Evolutionary conservation across 2,329 filamentous ascomycete genomes (phyloP), one percentile per base, ranked within the genome.

Genomic region (Hypoxylon sp.): DNA sequence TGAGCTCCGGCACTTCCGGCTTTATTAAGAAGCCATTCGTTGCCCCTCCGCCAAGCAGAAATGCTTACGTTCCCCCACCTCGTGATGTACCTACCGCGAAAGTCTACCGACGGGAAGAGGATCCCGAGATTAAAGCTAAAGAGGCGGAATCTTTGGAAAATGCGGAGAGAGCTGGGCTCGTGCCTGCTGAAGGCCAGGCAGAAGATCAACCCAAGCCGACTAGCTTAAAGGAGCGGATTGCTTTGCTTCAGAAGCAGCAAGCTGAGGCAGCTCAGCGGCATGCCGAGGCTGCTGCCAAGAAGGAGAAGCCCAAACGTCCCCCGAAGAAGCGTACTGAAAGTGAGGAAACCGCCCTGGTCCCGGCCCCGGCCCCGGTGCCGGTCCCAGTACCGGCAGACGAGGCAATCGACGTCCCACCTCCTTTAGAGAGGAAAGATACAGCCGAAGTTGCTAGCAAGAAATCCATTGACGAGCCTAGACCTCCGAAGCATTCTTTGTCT

Each of bases 21-120:
- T 98, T 98, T 77, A 90, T 99, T 81, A 98, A 95, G 86, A 98
- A 98, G 81, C 94, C 95, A 0, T 99, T 98, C 76, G 95, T 99
- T 63, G 93, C 96, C 2, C 94, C 96, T 57, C 96, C 96, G 17
- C 96, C 96, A 0, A 97, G 94, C 80, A 92, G 94, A 73, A 92
- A 98, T 82, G 92, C 95, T 25, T 99, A 93, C 76, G 87, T 99
- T 8, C 93, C 96, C 25, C 90, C 92, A 3, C 85, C 87, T 31
- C 89, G 90, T 22, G 92, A 96, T 69, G 82, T 87, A 14, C 90
- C 91, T 0, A 87, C 91, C 4, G 86, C 91, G 53, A 97, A 91
- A 82, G 80, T 94, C 22, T 97, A 98, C 78, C 89, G 90, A 61
- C 88, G 96, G 51, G 95, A 98, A 6, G 95, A 98, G 78, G 95